phyloP scores from a whole-genome alignment of 352 stramenopile species.

The Halophytophthora polymorphica region DNA sequence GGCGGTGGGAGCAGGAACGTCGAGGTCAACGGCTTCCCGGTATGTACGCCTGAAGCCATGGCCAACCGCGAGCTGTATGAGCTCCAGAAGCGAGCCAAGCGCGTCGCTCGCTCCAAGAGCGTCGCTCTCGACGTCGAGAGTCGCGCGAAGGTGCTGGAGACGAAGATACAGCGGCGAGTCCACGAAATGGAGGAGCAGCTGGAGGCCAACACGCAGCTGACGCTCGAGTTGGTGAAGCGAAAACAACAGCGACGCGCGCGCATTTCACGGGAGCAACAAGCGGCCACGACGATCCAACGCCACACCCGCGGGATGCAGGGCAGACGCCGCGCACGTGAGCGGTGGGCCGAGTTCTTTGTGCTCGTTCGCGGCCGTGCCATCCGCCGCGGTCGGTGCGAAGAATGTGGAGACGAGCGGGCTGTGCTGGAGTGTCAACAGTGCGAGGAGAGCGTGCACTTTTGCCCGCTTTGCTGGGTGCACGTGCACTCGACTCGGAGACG shows the following conservation, averaged over 20 bases:
- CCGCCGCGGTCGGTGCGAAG: constrained; percentile 65
- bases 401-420: constrained; percentile 62
- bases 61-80: constrained; percentile 45
- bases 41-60: constrained; percentile 45
- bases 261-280: constrained; percentile 35
- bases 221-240: constrained; percentile 24
- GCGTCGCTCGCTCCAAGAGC: constrained; percentile 7
- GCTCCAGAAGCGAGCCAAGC: constrained; percentile 24
- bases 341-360: constrained; percentile 61
- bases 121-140: constrained; percentile 21
- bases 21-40: constrained; percentile 21
- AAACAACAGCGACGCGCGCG: constrained; percentile 28
- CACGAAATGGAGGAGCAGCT: constrained; percentile 57
- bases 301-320: constrained; percentile 41
- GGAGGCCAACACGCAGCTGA: constrained; percentile 53
- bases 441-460: constrained; percentile 68
- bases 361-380: constrained; percentile 65
- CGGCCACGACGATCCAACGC: constrained; percentile 48
- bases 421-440: constrained; percentile 69
- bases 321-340: constrained; percentile 35
- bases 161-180: constrained; percentile 29
- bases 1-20: constrained; percentile 3
- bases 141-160: constrained; percentile 15
- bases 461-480: constrained; percentile 69
- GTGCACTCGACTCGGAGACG: constrained; percentile 57